phyloP scores from a whole-genome alignment of 768 basidiomycete species.

The Leccinellum luteum region DNA sequence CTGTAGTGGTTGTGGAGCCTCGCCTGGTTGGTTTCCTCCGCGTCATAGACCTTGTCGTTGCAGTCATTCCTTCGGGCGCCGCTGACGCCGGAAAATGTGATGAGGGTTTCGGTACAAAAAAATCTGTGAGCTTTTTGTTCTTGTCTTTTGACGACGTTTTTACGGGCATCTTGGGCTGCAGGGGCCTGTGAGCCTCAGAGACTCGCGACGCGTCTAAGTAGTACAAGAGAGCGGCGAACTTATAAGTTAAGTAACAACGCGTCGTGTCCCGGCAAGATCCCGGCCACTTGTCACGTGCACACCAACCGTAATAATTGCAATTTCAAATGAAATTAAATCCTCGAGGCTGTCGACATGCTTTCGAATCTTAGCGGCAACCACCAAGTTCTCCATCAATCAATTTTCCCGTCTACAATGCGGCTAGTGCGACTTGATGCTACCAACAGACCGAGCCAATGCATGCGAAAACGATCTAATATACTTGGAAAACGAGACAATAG shows the following conservation, averaged over 20 bases:
- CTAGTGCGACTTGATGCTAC: not conserved
- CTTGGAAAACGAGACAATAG: not conserved
- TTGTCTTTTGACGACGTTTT: slow-evolving; percentile 13
- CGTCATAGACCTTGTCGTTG: slow-evolving; percentile 2
- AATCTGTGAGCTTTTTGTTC: slow-evolving; percentile 41
- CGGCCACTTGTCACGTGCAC: not conserved
- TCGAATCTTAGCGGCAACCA: not conserved
- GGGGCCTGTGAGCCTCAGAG: not conserved
- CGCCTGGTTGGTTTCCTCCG: slow-evolving; percentile 12
- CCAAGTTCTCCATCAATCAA: not conserved
- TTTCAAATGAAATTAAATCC: not conserved
- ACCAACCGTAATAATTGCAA: not conserved
- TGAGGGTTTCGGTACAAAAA: slow-evolving; percentile 39
- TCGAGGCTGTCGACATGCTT: not conserved
- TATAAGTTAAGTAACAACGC: slow-evolving; percentile 9
- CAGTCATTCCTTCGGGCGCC: not conserved
- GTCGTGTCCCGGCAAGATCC: not conserved
- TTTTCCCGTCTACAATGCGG: slow-evolving; percentile 2
- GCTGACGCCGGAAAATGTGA: slow-evolving; percentile 13
- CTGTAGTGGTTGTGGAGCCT: not conserved
- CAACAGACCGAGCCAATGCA: not conserved
- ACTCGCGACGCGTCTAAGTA: slow-evolving; percentile 1
- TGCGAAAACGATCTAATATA: slow-evolving; percentile 7
- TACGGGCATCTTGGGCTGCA: slow-evolving; percentile 17
- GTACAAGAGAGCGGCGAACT: not conserved